Evolutionary conservation across 1,139 yeast genomes (phyloP).

Genomic region (Geotrichum europaeum): DNA sequence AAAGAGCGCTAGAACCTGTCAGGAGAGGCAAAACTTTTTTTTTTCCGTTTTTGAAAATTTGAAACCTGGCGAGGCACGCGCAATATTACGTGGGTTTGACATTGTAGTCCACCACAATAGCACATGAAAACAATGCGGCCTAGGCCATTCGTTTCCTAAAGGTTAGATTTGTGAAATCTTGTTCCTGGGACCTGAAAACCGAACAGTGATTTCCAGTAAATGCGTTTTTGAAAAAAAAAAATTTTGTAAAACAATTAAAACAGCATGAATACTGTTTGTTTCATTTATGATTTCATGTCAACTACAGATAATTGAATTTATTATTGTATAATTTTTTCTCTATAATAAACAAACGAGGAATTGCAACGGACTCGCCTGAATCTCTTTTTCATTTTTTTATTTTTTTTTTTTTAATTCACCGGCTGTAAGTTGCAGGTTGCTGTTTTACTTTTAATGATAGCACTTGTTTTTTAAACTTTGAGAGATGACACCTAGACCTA

Average conservation of each 20-base stretch:
- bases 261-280: too few species aligned
- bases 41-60: not conserved
- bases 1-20: too few species aligned
- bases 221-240: too few species aligned
- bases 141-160: too few species aligned
- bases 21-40: too few species aligned
- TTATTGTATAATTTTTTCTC: not conserved
- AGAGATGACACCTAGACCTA: not conserved
- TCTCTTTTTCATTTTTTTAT: too few species aligned
- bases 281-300: not conserved
- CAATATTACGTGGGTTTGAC: not conserved
- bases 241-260: too few species aligned
- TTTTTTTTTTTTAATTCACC: too few species aligned
- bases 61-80: too few species aligned
- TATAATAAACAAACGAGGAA: not conserved
- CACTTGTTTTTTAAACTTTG: not conserved
- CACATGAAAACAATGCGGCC: too few species aligned
- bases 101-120: too few species aligned
- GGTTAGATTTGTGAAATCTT: not conserved
- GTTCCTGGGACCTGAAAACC: not conserved
- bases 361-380: not conserved
- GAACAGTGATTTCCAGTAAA: not conserved
- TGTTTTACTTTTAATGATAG: not conserved
- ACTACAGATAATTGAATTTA: not conserved
- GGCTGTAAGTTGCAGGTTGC: not conserved